These are phyloP conservation scores for Tubosaeta brunneosetosa DNA, from an alignment of 768 basidiomycete species.

Conservation along the genomic window DNA sequence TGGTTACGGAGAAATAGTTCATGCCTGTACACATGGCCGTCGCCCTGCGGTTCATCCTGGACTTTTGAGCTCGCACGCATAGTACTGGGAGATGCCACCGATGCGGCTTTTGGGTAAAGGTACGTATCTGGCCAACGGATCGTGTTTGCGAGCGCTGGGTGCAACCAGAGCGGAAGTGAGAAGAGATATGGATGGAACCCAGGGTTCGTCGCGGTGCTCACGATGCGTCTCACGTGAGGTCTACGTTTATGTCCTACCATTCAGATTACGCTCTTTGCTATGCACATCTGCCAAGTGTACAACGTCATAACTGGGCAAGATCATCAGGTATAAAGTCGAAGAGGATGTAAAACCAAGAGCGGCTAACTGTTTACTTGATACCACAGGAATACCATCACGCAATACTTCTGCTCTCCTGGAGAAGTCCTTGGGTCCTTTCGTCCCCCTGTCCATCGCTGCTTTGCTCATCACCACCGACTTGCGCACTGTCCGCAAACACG, in stretches of 20 bases:
- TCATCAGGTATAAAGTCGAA: neutral
- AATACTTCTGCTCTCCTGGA: neutral
- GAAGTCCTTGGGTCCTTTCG: neutral
- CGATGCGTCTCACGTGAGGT: neutral
- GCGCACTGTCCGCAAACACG: neutral
- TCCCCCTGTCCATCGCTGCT: neutral
- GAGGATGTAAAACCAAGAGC: neutral
- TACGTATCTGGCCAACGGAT: neutral
- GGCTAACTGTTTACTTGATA: neutral
- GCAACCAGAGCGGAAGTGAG: neutral
- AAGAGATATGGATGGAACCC: neutral
- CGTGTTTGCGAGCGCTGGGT: neutral
- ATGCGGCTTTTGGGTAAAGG: too few relatives aligned
- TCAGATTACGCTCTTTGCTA: neutral
- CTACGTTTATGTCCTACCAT: neutral
- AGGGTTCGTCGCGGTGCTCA: neutral
- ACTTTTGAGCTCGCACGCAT: neutral
- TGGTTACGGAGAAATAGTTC: neutral
- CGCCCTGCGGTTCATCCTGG: neutral
- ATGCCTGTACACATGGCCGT: neutral
- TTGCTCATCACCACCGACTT: neutral
- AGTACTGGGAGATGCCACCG: neutral
- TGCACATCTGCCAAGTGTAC: neutral
- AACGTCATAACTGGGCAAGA: neutral
- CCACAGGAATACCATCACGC: neutral